Conservation (phyloP, 352 stramenopile genomes). For the Globisporangium cystogenes region DNA sequence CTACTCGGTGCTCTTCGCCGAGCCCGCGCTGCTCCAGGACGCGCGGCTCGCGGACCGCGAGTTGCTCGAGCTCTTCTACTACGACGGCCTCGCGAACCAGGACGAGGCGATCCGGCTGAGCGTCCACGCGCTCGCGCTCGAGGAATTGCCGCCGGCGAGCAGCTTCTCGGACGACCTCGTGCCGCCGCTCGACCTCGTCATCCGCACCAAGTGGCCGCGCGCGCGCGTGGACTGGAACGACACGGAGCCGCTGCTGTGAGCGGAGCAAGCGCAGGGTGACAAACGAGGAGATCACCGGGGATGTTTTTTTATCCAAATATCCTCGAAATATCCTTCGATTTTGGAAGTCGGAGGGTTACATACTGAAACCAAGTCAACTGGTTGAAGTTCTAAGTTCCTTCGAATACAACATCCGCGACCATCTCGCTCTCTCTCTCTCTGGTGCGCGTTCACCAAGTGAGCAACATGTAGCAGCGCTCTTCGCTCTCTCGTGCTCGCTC, state of each 20-base stretch:
- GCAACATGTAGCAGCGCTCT: too few relatives aligned
- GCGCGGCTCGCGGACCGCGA: slow-evolving; percentile 18
- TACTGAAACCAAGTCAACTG: neutral
- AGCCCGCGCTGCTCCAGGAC: slow-evolving; percentile 21
- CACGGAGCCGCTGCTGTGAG: slow-evolving; percentile 78
- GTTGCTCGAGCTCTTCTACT: slow-evolving; percentile 83
- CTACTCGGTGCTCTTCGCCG: slow-evolving; percentile 86
- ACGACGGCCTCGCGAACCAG: slow-evolving; percentile 84
- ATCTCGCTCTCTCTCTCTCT: too few relatives aligned
- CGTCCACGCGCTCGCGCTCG: slow-evolving; percentile 27
- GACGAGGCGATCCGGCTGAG: slow-evolving; percentile 80
- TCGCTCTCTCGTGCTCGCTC: too few relatives aligned
- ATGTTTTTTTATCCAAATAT: too few relatives aligned
- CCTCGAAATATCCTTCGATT: too few relatives aligned
- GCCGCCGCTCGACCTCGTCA: slow-evolving; percentile 84
- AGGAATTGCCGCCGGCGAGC: slow-evolving; percentile 24
- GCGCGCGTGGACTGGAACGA: slow-evolving; percentile 86
- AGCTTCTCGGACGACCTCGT: slow-evolving; percentile 46
- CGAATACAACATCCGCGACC: too few relatives aligned
- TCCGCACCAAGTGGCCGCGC: slow-evolving; percentile 85
- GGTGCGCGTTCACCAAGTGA: too few relatives aligned
- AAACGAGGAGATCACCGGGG: too few relatives aligned
- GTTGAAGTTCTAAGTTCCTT: too few relatives aligned
- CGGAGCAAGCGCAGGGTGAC: neutral
- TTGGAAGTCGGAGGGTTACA: neutral